A percentile compares a stretch with the other conserved stretches of the same genome.
These are phyloP conservation scores for Neurospora tetrasperma DNA, from an alignment of 495 filamentous ascomycete genomes.

Conservation along the genomic window DNA sequence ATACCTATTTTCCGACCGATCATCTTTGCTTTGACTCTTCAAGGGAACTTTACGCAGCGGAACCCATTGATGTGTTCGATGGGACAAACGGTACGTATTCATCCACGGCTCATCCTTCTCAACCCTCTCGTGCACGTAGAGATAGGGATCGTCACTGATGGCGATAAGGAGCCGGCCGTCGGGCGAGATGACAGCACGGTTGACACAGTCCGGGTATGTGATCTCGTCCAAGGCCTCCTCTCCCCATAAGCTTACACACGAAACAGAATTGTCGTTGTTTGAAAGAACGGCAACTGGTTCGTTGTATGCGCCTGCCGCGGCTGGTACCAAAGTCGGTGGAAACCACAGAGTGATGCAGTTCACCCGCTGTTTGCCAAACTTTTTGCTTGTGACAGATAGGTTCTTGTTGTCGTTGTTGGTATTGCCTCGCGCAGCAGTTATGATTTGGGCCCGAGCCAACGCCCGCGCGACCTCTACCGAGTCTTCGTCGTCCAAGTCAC, in stretches of 20 bases:
- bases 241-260: slow-evolving; percentile 55
- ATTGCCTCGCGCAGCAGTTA: neutral
- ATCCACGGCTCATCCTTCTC: slow-evolving; percentile 7
- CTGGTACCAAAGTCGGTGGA: slow-evolving; percentile 19
- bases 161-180: slow-evolving; percentile 72
- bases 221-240: slow-evolving; percentile 50
- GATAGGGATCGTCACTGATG: slow-evolving; percentile 72
- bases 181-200: slow-evolving; percentile 85
- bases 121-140: slow-evolving; percentile 61
- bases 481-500: slow-evolving; percentile 32
- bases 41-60: slow-evolving; percentile 34
- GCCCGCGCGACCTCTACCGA: neutral
- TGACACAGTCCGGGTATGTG: slow-evolving; percentile 69
- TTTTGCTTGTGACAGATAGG: slow-evolving; percentile 27
- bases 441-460: slow-evolving; percentile 18
- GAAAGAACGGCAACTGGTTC: slow-evolving; percentile 39
- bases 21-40: slow-evolving; percentile 36
- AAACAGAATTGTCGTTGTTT: slow-evolving; percentile 86
- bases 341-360: slow-evolving; percentile 50
- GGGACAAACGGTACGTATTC: slow-evolving; percentile 1
- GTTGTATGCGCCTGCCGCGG: slow-evolving; percentile 27
- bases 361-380: slow-evolving; percentile 38
- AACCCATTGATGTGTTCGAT: slow-evolving; percentile 29
- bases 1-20: slow-evolving; percentile 31
- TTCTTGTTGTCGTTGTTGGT: slow-evolving; percentile 21